Evolutionary conservation across 2,329 filamentous ascomycete genomes (phyloP).

Genomic region (Helotiales sp.): DNA sequence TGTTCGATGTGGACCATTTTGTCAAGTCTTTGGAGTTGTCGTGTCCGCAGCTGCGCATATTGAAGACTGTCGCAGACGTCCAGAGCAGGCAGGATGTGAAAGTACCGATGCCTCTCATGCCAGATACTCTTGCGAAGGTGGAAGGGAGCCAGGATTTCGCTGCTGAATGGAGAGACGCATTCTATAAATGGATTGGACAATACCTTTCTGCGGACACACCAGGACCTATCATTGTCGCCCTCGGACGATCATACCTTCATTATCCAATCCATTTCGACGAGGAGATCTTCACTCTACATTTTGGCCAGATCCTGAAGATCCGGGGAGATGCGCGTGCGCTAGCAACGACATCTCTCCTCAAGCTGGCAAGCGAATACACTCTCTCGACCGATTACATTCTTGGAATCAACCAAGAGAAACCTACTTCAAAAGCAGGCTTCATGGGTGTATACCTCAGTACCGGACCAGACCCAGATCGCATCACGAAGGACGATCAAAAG

Average conservation of each 20-base stretch:
- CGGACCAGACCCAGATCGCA: constrained; percentile 18
- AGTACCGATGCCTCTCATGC: constrained; percentile 21
- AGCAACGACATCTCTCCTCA: constrained; percentile 24
- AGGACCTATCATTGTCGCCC: constrained; percentile 20
- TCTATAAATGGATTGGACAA: constrained; percentile 23
- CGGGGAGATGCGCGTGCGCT: constrained; percentile 22
- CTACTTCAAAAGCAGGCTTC: constrained; percentile 16
- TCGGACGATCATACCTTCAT: constrained; percentile 25
- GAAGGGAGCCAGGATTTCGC: constrained; percentile 4
- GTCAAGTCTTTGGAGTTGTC: constrained; percentile 22
- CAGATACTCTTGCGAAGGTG: constrained; percentile 18
- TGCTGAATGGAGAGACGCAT: constrained; percentile 18
- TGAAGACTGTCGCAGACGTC: constrained; percentile 11
- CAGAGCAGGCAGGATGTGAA: constrained; percentile 9
- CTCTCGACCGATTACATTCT: constrained; percentile 6
- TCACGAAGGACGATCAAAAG: constrained; percentile 1
- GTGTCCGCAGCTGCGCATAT: constrained; percentile 26
- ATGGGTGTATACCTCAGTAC: constrained; percentile 29
- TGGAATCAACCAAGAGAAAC: background rate
- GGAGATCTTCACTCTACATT: constrained; percentile 20
- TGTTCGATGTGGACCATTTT: constrained; percentile 29
- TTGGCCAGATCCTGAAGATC: constrained; percentile 29
- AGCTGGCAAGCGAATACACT: constrained; percentile 12
- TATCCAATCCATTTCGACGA: constrained; percentile 26
- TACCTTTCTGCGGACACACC: constrained; percentile 11